Conservation (phyloP, 495 filamentous ascomycete genomes). For the Aspergillus egyptiacus region DNA sequence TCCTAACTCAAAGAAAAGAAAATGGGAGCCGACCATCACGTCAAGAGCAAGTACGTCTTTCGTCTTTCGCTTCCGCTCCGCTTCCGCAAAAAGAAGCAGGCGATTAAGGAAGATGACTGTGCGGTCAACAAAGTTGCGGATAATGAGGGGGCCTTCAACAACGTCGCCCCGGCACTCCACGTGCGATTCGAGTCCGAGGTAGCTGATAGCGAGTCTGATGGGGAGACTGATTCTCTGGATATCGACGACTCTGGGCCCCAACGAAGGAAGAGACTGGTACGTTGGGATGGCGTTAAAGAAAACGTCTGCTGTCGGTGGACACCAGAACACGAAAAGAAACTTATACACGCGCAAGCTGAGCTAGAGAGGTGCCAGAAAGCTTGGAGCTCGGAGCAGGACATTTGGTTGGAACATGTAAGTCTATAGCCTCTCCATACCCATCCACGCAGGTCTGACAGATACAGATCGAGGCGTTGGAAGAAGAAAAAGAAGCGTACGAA, state of each 20-base stretch:
- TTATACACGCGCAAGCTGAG: slow-evolving; percentile 27
- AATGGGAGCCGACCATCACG: slow-evolving; percentile 17
- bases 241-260: neutral
- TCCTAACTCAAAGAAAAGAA: neutral
- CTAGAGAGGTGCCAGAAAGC: slow-evolving; percentile 37
- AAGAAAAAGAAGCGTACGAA: slow-evolving; percentile 37
- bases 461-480: slow-evolving; percentile 32
- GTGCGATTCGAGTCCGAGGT: slow-evolving; percentile 1
- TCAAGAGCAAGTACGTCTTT: slow-evolving; percentile 23
- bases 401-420: slow-evolving; percentile 39
- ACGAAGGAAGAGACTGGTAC: slow-evolving; percentile 18
- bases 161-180: neutral
- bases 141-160: neutral
- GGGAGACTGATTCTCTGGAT: slow-evolving; percentile 4
- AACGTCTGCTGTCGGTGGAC: slow-evolving; percentile 28
- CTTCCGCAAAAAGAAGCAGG: slow-evolving; percentile 8
- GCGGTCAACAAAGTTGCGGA: neutral
- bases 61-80: slow-evolving; percentile 18
- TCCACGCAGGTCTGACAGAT: neutral
- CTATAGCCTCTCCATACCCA: neutral
- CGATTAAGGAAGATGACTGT: neutral
- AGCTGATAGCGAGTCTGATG: neutral
- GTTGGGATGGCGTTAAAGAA: slow-evolving; percentile 33
- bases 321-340: slow-evolving; percentile 29
- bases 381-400: slow-evolving; percentile 41